Conservation (phyloP, 2,329 filamentous ascomycete genomes). For the Ophiostoma populinum region DNA sequence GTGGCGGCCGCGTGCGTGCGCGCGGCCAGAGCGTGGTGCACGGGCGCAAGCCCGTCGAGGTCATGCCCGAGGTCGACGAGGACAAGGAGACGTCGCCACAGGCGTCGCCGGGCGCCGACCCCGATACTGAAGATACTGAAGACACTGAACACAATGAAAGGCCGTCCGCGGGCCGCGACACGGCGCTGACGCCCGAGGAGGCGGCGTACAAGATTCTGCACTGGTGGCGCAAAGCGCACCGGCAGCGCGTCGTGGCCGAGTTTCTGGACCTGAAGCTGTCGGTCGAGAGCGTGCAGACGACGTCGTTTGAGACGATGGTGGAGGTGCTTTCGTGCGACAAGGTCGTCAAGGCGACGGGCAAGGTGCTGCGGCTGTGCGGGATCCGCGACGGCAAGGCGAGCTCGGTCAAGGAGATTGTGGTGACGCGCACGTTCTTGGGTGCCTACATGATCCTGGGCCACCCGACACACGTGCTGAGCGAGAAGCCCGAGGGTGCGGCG, state of each 20-base stretch:
- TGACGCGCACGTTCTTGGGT: conserved; percentile 59
- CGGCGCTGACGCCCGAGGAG: conserved; percentile 23
- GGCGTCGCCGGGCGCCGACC: neutral
- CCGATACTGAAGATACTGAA: too few relatives aligned
- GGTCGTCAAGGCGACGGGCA: conserved; percentile 47
- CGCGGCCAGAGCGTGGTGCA: conserved; percentile 33
- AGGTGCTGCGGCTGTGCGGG: conserved; percentile 51
- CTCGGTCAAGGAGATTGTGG: conserved; percentile 50
- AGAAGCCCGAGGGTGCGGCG: conserved; percentile 14
- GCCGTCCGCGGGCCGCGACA: neutral
- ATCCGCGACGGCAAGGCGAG: conserved; percentile 46
- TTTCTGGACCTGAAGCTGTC: conserved; percentile 51
- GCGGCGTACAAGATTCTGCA: conserved; percentile 51
- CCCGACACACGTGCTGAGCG: conserved; percentile 58
- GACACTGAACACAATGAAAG: too few relatives aligned
- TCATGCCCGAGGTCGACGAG: conserved; percentile 32
- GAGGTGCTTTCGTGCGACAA: conserved; percentile 48
- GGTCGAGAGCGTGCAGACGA: conserved; percentile 51
- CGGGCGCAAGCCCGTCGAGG: conserved; percentile 30
- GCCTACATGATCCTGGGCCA: conserved; percentile 68
- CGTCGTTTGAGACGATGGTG: conserved; percentile 58
- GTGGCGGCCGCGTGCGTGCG: conserved; percentile 28
- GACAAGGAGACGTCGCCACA: conserved; percentile 24
- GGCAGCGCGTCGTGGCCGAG: conserved; percentile 42
- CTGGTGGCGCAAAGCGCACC: conserved; percentile 46